Evolutionary conservation across 352 stramenopile genomes (phyloP).

Genomic region (Phytophthora vignae): DNA sequence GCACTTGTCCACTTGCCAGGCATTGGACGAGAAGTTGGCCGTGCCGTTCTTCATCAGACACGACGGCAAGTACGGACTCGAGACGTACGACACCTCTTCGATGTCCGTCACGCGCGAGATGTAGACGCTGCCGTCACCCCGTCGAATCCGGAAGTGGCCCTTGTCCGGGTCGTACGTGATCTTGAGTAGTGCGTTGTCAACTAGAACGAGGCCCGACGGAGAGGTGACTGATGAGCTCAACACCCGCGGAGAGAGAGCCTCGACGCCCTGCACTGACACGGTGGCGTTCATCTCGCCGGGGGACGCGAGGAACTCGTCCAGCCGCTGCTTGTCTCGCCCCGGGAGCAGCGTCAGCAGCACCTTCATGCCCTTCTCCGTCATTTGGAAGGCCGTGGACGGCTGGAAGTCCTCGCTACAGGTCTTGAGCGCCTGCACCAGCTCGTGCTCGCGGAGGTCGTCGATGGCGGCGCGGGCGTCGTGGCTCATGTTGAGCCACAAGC

Average conservation of each 20-base stretch:
- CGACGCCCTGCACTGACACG: not conserved
- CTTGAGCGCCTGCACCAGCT: constrained; percentile 95
- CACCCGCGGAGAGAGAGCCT: constrained; percentile 8
- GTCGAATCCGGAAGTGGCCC: constrained; percentile 90
- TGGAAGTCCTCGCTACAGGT: constrained; percentile 95
- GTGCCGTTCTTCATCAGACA: constrained; percentile 94
- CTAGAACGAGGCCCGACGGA: constrained; percentile 86
- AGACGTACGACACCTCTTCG: constrained; percentile 98
- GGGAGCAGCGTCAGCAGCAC: constrained; percentile 58
- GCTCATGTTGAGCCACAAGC: constrained; percentile 95
- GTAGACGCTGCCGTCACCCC: constrained; percentile 86
- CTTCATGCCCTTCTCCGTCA: constrained; percentile 52
- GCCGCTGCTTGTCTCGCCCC: constrained; percentile 51
- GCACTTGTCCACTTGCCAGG: constrained; percentile 90
- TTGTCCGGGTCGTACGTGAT: constrained; percentile 92
- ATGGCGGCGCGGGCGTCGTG: constrained; percentile 97
- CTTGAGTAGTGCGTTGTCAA: constrained; percentile 92
- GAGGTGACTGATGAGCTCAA: constrained; percentile 1
- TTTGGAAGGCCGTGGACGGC: constrained; percentile 96
- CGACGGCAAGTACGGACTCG: constrained; percentile 95
- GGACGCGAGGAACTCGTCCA: constrained; percentile 69
- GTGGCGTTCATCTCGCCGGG: constrained; percentile 1
- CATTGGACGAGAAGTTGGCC: constrained; percentile 95
- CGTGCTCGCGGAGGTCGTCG: constrained; percentile 95
- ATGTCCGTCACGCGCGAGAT: constrained; percentile 96